Percentiles rank a stretch among this genome's conserved stretches.
phyloP scores from a whole-genome alignment of 768 basidiomycete species.

The Paxillus rubicundulus region DNA sequence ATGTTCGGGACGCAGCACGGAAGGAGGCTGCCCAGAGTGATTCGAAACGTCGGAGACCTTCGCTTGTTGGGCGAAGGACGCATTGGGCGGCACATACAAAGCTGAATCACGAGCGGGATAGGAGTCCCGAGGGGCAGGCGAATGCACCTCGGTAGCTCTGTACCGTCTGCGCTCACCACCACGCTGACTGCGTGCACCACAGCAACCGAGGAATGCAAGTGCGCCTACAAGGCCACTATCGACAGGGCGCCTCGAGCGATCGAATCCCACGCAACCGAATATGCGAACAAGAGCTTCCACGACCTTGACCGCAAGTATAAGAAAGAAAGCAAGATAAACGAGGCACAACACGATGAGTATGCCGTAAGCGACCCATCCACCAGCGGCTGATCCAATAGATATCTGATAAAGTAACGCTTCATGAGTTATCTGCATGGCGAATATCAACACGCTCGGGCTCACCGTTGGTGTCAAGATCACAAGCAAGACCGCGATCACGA shows the following conservation, averaged over 20 bases:
- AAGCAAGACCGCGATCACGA: conserved; percentile 84
- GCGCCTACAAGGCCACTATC: conserved; percentile 89
- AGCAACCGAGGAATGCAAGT: conserved; percentile 66
- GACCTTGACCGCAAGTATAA: conserved; percentile 84
- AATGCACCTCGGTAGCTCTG: conserved; percentile 22
- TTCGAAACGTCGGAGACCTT: conserved; percentile 33
- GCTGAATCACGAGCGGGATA: conserved; percentile 39
- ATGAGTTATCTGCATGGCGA: conserved; percentile 9
- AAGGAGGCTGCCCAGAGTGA: conserved; percentile 56
- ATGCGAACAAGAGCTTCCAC: conserved; percentile 81
- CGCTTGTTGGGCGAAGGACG: conserved; percentile 28
- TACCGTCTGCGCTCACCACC: conserved; percentile 21
- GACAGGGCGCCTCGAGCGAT: conserved; percentile 72
- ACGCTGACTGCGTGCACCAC: conserved; percentile 50
- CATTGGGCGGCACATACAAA: conserved; percentile 47
- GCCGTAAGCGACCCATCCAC: conserved; percentile 93
- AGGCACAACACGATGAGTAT: conserved; percentile 81
- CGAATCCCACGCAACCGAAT: conserved; percentile 75
- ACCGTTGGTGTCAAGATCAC: conserved; percentile 90
- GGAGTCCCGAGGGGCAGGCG: conserved; percentile 19
- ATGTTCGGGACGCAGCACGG: conserved; percentile 77
- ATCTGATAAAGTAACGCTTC: conserved; percentile 49
- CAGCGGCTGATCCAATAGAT: conserved; percentile 73
- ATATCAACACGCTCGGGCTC: conserved; percentile 29
- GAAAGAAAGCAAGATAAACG: conserved; percentile 76